Evolutionary conservation across 305 asterid genomes (phyloP), one percentile per base, ranked within the genome.

Genomic region (Rubia tinctorum): DNA sequence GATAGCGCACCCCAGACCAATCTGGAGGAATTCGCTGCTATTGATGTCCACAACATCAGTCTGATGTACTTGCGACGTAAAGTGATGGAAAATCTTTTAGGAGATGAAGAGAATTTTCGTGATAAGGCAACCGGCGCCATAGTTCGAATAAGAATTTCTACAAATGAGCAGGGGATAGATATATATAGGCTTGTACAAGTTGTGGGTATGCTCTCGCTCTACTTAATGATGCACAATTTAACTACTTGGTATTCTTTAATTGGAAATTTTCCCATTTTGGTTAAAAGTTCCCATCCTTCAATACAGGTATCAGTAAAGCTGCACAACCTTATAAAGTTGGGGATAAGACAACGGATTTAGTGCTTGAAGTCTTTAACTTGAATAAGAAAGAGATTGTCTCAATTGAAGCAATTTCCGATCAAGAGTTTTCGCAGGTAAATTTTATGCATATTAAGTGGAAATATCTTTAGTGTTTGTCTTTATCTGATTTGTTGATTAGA

Each of bases 111-210:
- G 75, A 85, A 82, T 79, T 93, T 91, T 78, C 86, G 78, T 78
- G 84, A 76, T 71, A 89, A 84, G 83, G 96, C 88, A 63, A 71
- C 86, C 77, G 97, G 97, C 62, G 86, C 97, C 30, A 78, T 93
- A 80, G 97, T 93, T 72, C 88, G 98, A 78, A 95, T 95, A 76
- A 86, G 84, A 78, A 82, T 93, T 82, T 82, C 95, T 62, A 81
- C 86, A 78, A 80, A 76, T 78, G 97, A 90, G 78, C 97, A 82
- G 88, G 88, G 86, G 83, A 91, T 85, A 77, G 95, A 95, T 70
- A 81, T 93, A 81, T 85, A 82, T 86, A 86, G 99, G 89, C 95
- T 95, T 75, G 99, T 93, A 74, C 95, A 90, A 88, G 98, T 95
- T 79, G 91, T 88, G 82, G 99, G 98, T 93, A 89, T 71, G 67